These are phyloP conservation scores for Tuber microsphaerosporum DNA, from an alignment of 495 filamentous ascomycete species.

Conservation along the genomic window DNA sequence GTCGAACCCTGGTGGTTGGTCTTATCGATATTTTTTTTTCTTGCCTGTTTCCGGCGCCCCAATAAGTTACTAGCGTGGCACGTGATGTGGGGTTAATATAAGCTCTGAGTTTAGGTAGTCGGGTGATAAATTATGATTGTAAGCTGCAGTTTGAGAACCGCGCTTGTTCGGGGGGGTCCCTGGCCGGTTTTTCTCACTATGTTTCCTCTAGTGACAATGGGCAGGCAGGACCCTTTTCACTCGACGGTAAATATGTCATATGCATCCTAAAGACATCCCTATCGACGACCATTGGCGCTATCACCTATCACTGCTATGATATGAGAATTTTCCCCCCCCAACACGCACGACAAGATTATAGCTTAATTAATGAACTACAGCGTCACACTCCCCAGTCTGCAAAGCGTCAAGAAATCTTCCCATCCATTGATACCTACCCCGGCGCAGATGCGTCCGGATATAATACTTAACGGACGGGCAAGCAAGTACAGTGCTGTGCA, in stretches of 20 bases:
- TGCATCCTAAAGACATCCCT: neutral
- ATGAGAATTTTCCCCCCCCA: neutral
- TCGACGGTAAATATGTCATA: neutral
- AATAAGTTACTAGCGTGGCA: neutral
- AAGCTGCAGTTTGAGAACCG: neutral
- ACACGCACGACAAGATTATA: no score
- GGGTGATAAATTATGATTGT: neutral
- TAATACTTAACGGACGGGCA: no score
- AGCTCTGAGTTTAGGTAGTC: neutral
- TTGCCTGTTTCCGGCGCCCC: neutral
- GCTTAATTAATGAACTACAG: neutral
- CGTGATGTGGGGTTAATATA: neutral
- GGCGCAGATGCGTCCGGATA: neutral
- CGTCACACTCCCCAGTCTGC: neutral
- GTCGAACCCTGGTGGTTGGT: neutral
- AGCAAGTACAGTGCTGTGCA: no score
- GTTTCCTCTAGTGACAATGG: neutral
- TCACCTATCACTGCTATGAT: neutral
- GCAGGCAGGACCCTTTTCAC: neutral
- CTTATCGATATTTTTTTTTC: slow-evolving; percentile 8
- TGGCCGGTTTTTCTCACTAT: neutral
- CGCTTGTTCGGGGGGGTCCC: neutral
- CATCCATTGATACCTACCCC: neutral
- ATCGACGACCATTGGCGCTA: neutral
- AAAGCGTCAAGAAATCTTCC: neutral